Evolutionary conservation across 208 protist species (phyloP), one percentile per base, ranked within the genome.

Genomic region (Acanthamoeba royreba): DNA sequence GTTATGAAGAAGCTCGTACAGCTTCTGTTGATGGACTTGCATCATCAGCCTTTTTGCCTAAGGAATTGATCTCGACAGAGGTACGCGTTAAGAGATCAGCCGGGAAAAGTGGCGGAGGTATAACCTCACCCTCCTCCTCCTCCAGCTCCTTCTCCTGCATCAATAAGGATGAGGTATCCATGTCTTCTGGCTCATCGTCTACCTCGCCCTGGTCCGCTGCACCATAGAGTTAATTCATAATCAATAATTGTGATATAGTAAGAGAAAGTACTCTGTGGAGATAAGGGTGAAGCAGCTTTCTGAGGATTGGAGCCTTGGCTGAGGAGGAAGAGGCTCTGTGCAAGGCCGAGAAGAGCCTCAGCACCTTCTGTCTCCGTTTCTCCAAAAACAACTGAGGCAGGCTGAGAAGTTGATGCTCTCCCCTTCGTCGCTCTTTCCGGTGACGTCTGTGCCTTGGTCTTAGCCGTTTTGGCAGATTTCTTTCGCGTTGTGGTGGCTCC

Each of bases 241-340:
- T n/a, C n/a, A n/a, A n/a, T n/a, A n/a, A n/a, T n/a, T n/a, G n/a
- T n/a, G n/a, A n/a, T n/a, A n/a, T n/a, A n/a, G n/a, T n/a, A n/a
- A n/a, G n/a, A n/a, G n/a, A n/a, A n/a, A n/a, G n/a, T n/a, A n/a
- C n/a, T n/a, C n/a, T n/a, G n/a, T n/a, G n/a, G n/a, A n/a, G n/a
- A n/a, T n/a, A n/a, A n/a, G n/a, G n/a, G n/a, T n/a, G n/a, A n/a
- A n/a, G n/a, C n/a, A n/a, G n/a, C n/a, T n/a, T n/a, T n/a, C n/a
- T n/a, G n/a, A n/a, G n/a, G n/a, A n/a, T n/a, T n/a, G n/a, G n/a
- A n/a, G n/a, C n/a, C n/a, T n/a, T n/a, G 38, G 81, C 81, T 63
- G n/a, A 88, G 81, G 5, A 88, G 81, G 52, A 88, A 88, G 1
- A 88, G 81, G 46, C 81, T 88, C 52, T 88, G 81, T 19, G 81